phyloP scores from a whole-genome alignment of 1,284 basidiomycete species.

The Trametes versicolor region DNA sequence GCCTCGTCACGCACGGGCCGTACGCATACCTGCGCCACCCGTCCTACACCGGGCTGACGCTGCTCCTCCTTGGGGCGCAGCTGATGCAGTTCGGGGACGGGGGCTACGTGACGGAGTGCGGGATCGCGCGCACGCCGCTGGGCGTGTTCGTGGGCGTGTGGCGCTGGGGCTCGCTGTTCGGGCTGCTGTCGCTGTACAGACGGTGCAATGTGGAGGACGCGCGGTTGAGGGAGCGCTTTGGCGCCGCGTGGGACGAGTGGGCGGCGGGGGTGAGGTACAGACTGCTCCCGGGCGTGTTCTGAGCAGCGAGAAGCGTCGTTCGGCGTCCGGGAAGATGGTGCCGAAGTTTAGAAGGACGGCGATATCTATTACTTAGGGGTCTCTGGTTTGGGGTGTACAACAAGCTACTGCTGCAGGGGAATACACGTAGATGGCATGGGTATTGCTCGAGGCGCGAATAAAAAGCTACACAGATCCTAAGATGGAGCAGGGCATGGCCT shows the following conservation, averaged over 20 bases:
- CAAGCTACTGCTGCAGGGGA: no score
- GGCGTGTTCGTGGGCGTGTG: not conserved
- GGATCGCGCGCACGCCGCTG: conserved; percentile 15
- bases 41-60: conserved; percentile 24
- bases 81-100: conserved; percentile 22
- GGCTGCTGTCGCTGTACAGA: conserved; percentile 5
- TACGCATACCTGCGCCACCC: conserved; percentile 31
- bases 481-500: no score
- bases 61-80: conserved; percentile 19
- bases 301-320: no score
- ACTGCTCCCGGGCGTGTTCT: conserved; percentile 19
- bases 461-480: no score
- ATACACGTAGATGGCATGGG: no score
- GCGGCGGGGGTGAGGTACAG: conserved; percentile 12
- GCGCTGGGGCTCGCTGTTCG: conserved; percentile 9
- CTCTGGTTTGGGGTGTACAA: no score
- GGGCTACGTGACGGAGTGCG: conserved; percentile 22
- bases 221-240: conserved; percentile 24
- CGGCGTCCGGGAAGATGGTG: no score
- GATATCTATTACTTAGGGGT: no score
- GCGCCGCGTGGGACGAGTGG: conserved; percentile 22
- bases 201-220: conserved; percentile 26
- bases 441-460: no score
- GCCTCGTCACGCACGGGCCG: conserved; percentile 27
- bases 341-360: no score